A percentile compares a stretch with the other conserved stretches of the same genome.
Evolutionary conservation across 192 early-diverging fungal genomes (phyloP).

Genomic region (Helicostylum pulchrum): DNA sequence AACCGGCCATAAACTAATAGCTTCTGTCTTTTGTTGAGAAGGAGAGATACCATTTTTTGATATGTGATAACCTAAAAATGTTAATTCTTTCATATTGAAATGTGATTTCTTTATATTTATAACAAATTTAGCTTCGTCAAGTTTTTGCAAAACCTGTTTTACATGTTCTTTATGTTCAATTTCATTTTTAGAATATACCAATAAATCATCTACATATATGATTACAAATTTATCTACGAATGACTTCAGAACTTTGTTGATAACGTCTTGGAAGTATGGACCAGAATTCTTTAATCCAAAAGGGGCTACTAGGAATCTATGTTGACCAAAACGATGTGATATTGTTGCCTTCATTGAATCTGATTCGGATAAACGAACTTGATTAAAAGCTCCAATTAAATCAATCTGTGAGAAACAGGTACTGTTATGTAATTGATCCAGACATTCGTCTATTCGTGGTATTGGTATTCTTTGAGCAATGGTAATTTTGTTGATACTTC

Average conservation of each 20-base stretch:
- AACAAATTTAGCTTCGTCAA: conserved; percentile 18
- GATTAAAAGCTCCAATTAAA: conserved; percentile 41
- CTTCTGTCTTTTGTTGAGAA: conserved; percentile 24
- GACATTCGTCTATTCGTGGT: background rate
- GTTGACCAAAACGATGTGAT: conserved; percentile 15
- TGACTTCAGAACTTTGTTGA: conserved; percentile 11
- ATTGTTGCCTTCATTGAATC: conserved; percentile 44
- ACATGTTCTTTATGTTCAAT: conserved; percentile 37
- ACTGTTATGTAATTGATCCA: background rate
- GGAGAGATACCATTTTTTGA: conserved; percentile 24
- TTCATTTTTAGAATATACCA: conserved; percentile 30
- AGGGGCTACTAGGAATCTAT: conserved; percentile 22
- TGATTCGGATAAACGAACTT: conserved; percentile 31
- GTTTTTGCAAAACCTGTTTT: conserved; percentile 8
- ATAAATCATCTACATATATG: conserved; percentile 46
- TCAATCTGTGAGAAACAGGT: conserved; percentile 46
- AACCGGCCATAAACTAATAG: conserved; percentile 16
- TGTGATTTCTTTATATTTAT: conserved; percentile 14
- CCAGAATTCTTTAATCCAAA: conserved; percentile 34
- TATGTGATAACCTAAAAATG: conserved; percentile 34
- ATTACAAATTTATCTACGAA: conserved; percentile 19
- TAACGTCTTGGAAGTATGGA: conserved; percentile 18
- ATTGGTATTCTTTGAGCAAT: conserved; percentile 29
- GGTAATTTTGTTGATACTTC: conserved; percentile 48
- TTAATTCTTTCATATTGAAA: conserved; percentile 13